Conservation (phyloP, 1,139 yeast genomes). For the Starmera stellimalicola region DNA sequence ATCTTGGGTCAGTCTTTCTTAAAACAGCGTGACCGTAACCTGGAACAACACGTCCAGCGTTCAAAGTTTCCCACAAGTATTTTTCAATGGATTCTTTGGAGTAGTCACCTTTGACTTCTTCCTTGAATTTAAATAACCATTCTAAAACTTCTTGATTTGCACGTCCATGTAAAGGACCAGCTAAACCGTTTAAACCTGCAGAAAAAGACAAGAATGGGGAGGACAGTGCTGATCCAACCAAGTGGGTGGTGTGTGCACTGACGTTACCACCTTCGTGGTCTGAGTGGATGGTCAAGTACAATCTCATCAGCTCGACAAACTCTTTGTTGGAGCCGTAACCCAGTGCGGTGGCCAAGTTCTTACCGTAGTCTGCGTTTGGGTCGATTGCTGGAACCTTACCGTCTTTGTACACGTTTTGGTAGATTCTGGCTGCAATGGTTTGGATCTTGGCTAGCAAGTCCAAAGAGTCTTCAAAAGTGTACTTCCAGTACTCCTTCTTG, state of each 20-base stretch:
- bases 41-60: conserved; percentile 92
- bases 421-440: conserved; percentile 86
- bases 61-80: conserved; percentile 86
- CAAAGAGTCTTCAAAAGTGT: conserved; percentile 83
- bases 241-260: conserved; percentile 94
- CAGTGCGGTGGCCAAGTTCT: conserved; percentile 75
- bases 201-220: conserved; percentile 90
- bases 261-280: conserved; percentile 99
- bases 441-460: conserved; percentile 89
- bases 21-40: conserved; percentile 97
- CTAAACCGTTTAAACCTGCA: conserved; percentile 94
- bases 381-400: conserved; percentile 68
- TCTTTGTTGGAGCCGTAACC: conserved; percentile 76
- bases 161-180: conserved; percentile 97
- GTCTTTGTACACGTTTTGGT: conserved; percentile 82
- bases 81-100: conserved; percentile 70
- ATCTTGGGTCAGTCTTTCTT: conserved; percentile 96
- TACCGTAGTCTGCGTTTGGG: conserved; percentile 79
- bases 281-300: conserved; percentile 90
- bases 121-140: conserved; percentile 80
- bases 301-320: conserved; percentile 84
- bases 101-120: conserved; percentile 63
- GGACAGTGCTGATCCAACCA: conserved; percentile 92
- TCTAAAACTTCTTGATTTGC: conserved; percentile 97
- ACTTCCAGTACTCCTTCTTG: conserved; percentile 87